Conservation (phyloP, 371 early-diverging fungal genomes). For the Apophysomyces sp. region DNA sequence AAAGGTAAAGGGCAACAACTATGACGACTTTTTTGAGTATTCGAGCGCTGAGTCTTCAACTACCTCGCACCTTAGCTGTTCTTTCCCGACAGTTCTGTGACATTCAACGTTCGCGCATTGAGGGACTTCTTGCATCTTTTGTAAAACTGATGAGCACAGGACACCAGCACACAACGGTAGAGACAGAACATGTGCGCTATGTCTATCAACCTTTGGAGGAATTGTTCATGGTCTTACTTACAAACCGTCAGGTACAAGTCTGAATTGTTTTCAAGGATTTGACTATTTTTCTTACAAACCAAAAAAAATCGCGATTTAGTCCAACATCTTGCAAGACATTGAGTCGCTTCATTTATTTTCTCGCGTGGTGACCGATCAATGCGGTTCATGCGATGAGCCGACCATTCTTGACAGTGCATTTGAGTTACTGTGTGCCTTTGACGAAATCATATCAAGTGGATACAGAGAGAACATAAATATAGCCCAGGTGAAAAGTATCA, state of each 20-base stretch:
- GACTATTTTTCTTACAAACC: not conserved
- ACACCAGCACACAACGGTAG: conserved; percentile 93
- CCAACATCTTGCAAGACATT: conserved; percentile 87
- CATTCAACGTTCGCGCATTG: conserved; percentile 91
- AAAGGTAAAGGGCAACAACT: too few species aligned
- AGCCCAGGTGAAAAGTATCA: conserved; percentile 83
- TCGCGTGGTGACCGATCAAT: conserved; percentile 85
- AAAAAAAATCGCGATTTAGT: conserved; percentile 20
- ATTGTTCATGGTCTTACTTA: conserved; percentile 84
- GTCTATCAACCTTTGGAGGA: conserved; percentile 95
- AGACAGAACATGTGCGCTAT: conserved; percentile 92
- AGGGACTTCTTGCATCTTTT: conserved; percentile 90
- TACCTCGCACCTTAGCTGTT: conserved; percentile 59
- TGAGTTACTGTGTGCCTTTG: conserved; percentile 88
- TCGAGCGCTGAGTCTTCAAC: conserved; percentile 1
- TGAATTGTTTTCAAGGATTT: too few species aligned
- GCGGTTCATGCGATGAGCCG: conserved; percentile 72
- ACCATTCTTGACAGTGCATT: conserved; percentile 76
- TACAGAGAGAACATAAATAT: conserved; percentile 80
- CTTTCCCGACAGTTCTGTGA: conserved; percentile 94
- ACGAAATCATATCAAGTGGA: conserved; percentile 88
- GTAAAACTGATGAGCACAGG: conserved; percentile 86
- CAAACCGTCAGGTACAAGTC: conserved; percentile 59
- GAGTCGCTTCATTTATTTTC: conserved; percentile 90
- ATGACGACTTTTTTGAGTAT: too few species aligned